Evolutionary conservation across 352 stramenopile genomes (phyloP).

Genomic region (Phytophthora hibernalis): DNA sequence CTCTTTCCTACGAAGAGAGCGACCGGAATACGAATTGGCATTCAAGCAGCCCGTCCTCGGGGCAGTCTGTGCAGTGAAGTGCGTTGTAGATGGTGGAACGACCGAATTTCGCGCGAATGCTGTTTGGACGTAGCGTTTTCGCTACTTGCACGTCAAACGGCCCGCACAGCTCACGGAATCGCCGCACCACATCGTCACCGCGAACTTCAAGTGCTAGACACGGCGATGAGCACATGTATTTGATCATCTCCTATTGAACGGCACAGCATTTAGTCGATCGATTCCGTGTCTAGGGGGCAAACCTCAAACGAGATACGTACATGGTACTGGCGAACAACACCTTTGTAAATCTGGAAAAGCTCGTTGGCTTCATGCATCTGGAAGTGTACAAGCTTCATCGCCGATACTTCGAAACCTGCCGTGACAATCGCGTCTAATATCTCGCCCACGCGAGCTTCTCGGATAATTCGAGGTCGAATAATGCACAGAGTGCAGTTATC

Average conservation of each 20-base stretch:
- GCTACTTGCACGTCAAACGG: slow-evolving; percentile 93
- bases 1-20: slow-evolving; percentile 31
- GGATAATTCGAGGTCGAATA: slow-evolving; percentile 63
- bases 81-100: slow-evolving; percentile 87
- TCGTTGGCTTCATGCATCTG: slow-evolving; percentile 83
- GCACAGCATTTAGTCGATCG: background rate
- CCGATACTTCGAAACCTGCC: slow-evolving; percentile 90
- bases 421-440: slow-evolving; percentile 85
- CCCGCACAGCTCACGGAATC: slow-evolving; percentile 86
- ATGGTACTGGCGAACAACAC: slow-evolving; percentile 74
- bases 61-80: slow-evolving; percentile 93
- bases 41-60: slow-evolving; percentile 92
- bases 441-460: slow-evolving; percentile 66
- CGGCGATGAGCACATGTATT: slow-evolving; percentile 90
- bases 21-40: slow-evolving; percentile 90
- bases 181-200: slow-evolving; percentile 77
- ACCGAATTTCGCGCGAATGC: slow-evolving; percentile 90
- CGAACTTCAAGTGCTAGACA: slow-evolving; percentile 92
- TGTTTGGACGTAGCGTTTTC: slow-evolving; percentile 81
- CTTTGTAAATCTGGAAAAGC: slow-evolving; percentile 92
- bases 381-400: slow-evolving; percentile 87
- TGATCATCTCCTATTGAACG: slow-evolving; percentile 75
- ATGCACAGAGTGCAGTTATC: slow-evolving; percentile 76
- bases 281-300: background rate
- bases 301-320: slow-evolving; percentile 32